A percentile compares a stretch with the other conserved stretches of the same genome.
phyloP scores from a whole-genome alignment of 179 eudicot genomes.

The Silene coronaria region DNA sequence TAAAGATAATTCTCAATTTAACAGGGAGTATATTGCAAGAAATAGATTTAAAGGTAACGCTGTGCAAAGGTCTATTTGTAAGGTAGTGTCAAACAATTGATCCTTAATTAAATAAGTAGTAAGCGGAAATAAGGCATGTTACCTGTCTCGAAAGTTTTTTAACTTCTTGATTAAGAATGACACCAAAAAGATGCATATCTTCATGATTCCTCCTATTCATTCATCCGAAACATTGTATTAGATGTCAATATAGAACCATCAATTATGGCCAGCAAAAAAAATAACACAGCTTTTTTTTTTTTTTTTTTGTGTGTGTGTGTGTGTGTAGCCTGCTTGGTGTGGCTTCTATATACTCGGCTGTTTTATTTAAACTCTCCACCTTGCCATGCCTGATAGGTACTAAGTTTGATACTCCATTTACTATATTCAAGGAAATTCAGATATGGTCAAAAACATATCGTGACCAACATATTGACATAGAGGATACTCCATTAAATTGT shows the following conservation, averaged over 20 bases:
- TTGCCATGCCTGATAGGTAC: background rate
- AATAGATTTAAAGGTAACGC: no score
- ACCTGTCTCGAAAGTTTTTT: slow-evolving; percentile 83
- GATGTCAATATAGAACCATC: background rate
- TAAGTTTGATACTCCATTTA: background rate
- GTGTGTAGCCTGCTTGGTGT: background rate
- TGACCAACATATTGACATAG: background rate
- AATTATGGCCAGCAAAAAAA: background rate
- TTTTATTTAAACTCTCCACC: background rate
- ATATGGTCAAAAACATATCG: background rate
- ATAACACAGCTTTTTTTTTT: background rate
- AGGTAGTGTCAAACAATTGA: no score
- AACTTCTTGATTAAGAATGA: slow-evolving; percentile 84
- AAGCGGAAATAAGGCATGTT: slow-evolving; percentile 1
- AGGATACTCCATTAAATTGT: no score
- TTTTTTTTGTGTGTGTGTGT: background rate
- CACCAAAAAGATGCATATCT: slow-evolving; percentile 74
- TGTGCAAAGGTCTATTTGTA: no score
- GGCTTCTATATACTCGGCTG: background rate
- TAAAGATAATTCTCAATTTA: no score
- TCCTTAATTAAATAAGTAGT: background rate
- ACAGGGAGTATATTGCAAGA: no score
- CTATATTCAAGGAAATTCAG: background rate
- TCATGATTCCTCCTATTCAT: slow-evolving; percentile 76
- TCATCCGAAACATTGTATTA: background rate